phyloP scores from a whole-genome alignment of 164 flowering plant species.

The Cinnamomum micranthum region DNA sequence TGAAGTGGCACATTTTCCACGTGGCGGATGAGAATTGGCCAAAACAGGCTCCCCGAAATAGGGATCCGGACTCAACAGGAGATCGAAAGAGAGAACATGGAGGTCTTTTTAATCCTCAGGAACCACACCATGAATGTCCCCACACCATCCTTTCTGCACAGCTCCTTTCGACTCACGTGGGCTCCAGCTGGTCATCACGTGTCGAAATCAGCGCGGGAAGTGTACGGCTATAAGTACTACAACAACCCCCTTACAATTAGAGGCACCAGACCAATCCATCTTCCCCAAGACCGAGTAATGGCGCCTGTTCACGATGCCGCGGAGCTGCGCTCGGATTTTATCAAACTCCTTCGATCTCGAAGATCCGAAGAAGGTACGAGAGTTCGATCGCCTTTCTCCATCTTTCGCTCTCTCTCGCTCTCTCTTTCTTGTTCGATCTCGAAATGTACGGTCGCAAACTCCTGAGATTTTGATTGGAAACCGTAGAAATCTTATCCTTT shows the following conservation, averaged over 20 bases:
- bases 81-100: too few relatives aligned
- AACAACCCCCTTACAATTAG: not conserved
- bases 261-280: too few relatives aligned
- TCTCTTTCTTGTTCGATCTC: not conserved
- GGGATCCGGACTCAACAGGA: too few relatives aligned
- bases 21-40: too few relatives aligned
- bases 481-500: not conserved
- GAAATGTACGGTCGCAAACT: not conserved
- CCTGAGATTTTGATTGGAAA: not conserved
- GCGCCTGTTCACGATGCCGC: conserved; percentile 4
- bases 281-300: too few relatives aligned
- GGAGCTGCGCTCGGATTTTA: conserved; percentile 49
- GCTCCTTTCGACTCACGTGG: conserved; percentile 1
- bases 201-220: not conserved
- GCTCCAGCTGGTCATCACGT: not conserved
- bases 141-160: too few relatives aligned
- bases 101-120: too few relatives aligned
- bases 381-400: not conserved
- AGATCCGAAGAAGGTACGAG: conserved; percentile 44
- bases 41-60: too few relatives aligned
- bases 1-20: too few relatives aligned
- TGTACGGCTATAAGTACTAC: not conserved
- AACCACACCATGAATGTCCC: too few relatives aligned
- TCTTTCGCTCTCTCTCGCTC: not conserved
- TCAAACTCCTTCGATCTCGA: conserved; percentile 46